Evolutionary conservation across 2,329 filamentous ascomycete species (phyloP), one percentile per base, ranked within the genome.

Genomic region (Ophiosphaerella korrae): DNA sequence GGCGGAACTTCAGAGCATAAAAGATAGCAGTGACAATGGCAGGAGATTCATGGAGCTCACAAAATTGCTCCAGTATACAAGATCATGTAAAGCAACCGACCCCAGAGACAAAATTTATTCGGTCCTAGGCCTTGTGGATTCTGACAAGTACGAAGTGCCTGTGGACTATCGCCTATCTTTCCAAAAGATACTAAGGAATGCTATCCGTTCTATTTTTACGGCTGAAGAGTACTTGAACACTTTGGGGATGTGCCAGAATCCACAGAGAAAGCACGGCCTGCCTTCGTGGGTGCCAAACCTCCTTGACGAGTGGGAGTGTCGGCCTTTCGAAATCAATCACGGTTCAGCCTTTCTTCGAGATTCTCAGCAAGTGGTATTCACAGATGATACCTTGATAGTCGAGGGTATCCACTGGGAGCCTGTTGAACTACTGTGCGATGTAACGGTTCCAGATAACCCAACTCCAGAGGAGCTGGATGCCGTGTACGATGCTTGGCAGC

Each of bases 41-140:
- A 16, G 34, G 21, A 38, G 11, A 16, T 51, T 32, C 42, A 37
- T 46, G 8, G 31, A 18, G 2, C 42, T 51, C 14, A 23, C 16
- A 12, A 13, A 35, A 16, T 36, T 50, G 21, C n/a, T 45, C 11
- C 33, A 12, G n/a, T 23, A 24, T 11, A 29, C 33, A 11, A 23
- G 43, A 31, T 33, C n/a, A 9, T 45, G 43, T 23, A 45, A 45
- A 24, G 43, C 43, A n/a, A 45, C 43, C 9, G 43, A 45, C 26
- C 3, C 43, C 14, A 16, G 43, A 14, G 43, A 45, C 24, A 38
- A 32, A 11, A 33, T 45, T 13, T 45, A 37, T 34, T 45, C 43
- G 11, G 43, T 45, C 13, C n/a, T 45, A 3, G 43, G 34, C 16
- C 33, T 45, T 11, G 33, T 21, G 23, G 34, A 45, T 29, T 34